These are phyloP conservation scores for Phytophthora multivora DNA, from an alignment of 352 stramenopile genomes.

Conservation along the genomic window DNA sequence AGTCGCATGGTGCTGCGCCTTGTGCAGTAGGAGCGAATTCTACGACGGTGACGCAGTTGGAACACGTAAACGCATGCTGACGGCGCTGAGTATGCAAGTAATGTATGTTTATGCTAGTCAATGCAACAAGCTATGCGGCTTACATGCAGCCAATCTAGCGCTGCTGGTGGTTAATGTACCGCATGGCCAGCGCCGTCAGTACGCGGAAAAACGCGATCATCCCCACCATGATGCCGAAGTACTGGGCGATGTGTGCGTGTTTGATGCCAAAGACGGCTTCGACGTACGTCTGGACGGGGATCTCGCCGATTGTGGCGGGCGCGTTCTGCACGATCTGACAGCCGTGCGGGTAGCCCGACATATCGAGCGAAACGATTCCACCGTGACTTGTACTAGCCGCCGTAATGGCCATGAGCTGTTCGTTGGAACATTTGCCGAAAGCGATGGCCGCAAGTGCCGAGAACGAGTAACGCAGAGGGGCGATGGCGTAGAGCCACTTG, in stretches of 20 bases:
- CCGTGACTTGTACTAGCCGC: slow-evolving; percentile 7
- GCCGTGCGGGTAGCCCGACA: slow-evolving; percentile 28
- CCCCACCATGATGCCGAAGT: slow-evolving; percentile 37
- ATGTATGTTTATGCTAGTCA: slow-evolving; percentile 9
- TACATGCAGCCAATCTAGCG: slow-evolving; percentile 12
- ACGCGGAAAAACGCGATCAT: slow-evolving; percentile 48
- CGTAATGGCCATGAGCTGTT: slow-evolving; percentile 27
- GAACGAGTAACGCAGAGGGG: slow-evolving; percentile 42
- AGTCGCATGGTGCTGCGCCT: slow-evolving; percentile 44
- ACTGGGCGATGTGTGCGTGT: slow-evolving; percentile 37
- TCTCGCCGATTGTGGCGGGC: slow-evolving; percentile 25
- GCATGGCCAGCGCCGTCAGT: slow-evolving; percentile 42
- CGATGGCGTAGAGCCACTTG: slow-evolving; percentile 50
- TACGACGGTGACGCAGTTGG: not conserved
- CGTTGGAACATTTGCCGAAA: slow-evolving; percentile 40
- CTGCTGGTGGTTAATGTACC: slow-evolving; percentile 52
- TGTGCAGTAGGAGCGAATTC: slow-evolving; percentile 20
- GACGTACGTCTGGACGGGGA: slow-evolving; percentile 42
- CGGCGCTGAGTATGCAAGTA: not conserved
- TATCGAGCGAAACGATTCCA: slow-evolving; percentile 14
- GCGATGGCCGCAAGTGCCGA: slow-evolving; percentile 35
- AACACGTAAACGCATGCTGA: not conserved
- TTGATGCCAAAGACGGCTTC: slow-evolving; percentile 50
- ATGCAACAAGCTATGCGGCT: not conserved
- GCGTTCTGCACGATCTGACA: slow-evolving; percentile 42